Conservation (phyloP, 257 asterid species). For the Solanum ossicruentum region DNA sequence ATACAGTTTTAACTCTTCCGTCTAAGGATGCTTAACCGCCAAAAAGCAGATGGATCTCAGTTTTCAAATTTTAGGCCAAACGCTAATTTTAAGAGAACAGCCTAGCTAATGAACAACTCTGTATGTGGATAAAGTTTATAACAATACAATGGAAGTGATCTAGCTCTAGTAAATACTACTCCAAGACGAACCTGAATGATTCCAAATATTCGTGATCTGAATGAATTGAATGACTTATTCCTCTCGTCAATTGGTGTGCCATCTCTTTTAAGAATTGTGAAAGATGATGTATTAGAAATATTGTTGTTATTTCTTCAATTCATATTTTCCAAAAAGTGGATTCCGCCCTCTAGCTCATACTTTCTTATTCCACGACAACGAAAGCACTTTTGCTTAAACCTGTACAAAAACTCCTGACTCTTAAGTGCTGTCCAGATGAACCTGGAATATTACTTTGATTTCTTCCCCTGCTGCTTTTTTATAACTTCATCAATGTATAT, state of each 20-base stretch:
- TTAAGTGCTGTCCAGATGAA: not conserved
- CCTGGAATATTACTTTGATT: slow-evolving; percentile 17
- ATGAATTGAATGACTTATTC: no score
- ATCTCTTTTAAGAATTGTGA: no score
- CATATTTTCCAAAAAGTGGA: no score
- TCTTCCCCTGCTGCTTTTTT: slow-evolving; percentile 54
- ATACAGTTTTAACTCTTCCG: no score
- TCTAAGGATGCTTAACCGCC: no score
- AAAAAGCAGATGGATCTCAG: not conserved
- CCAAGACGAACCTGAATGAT: not conserved
- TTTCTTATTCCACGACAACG: no score
- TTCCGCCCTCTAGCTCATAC: no score
- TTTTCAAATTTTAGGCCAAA: not conserved
- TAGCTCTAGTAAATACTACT: not conserved
- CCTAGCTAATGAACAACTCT: not conserved
- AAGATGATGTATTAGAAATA: no score
- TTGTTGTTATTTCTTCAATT: no score
- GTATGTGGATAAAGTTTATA: not conserved
- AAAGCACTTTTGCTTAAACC: not conserved
- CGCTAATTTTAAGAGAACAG: not conserved
- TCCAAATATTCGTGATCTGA: no score
- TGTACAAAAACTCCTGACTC: not conserved
- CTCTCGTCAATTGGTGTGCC: no score
- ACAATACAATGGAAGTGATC: not conserved
- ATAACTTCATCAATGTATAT: slow-evolving; percentile 55